Percentiles rank a stretch among this genome's conserved stretches.
These are phyloP conservation scores for Nothomitra cinnamomea DNA, from an alignment of 2,329 filamentous ascomycete genomes.

Conservation along the genomic window DNA sequence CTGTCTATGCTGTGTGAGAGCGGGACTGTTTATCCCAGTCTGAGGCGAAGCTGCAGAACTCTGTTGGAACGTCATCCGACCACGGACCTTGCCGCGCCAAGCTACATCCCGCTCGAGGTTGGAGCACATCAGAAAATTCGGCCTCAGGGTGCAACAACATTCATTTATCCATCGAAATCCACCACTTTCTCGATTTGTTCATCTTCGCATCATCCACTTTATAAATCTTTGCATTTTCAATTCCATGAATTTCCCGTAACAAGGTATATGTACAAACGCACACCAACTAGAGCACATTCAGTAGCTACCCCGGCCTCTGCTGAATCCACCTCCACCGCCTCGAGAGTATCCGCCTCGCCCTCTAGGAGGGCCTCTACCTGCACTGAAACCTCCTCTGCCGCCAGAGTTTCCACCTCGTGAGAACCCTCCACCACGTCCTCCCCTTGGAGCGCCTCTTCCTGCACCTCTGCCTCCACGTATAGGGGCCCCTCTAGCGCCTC, in stretches of 20 bases:
- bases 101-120: no score
- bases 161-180: no score
- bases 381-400: slow-evolving; percentile 15
- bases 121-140: no score
- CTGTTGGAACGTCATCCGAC: slow-evolving; percentile 2
- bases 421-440: slow-evolving; percentile 25
- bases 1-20: not conserved
- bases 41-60: slow-evolving; percentile 1
- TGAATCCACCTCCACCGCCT: slow-evolving; percentile 21
- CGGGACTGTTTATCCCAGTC: slow-evolving; percentile 1
- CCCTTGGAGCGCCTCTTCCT: not conserved
- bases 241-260: no score
- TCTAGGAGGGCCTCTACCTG: slow-evolving; percentile 33
- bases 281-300: not conserved
- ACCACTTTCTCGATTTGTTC: no score
- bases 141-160: no score
- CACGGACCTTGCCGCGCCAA: not conserved
- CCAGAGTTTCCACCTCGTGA: slow-evolving; percentile 18
- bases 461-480: slow-evolving; percentile 15
- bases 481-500: slow-evolving; percentile 28
- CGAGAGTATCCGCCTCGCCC: slow-evolving; percentile 34
- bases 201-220: no score
- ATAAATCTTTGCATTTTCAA: no score
- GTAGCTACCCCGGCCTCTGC: slow-evolving; percentile 16
- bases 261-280: no score